Conservation (phyloP, 345 rosid genomes). For the Salix arbutifolia region DNA sequence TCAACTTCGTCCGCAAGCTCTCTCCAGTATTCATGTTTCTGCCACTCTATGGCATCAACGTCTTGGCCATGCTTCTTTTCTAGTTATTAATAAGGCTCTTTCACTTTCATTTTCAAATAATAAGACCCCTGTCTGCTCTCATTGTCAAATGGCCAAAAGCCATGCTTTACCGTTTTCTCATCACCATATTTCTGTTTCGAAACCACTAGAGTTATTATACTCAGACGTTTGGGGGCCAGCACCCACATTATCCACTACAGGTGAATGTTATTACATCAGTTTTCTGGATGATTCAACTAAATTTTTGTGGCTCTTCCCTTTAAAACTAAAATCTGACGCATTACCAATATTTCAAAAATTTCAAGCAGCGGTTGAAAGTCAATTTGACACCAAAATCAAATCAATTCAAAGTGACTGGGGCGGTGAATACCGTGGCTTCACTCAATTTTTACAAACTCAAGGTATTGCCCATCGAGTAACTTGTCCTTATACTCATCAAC, state of each 20-base stretch:
- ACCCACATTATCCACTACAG: background rate
- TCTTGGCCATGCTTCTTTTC: background rate
- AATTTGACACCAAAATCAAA: too few species aligned
- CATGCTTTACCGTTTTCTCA: background rate
- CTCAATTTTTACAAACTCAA: too few species aligned
- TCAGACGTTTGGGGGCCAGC: background rate
- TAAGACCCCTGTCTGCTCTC: background rate
- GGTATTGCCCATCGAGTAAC: background rate
- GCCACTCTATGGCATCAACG: background rate
- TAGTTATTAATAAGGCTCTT: background rate
- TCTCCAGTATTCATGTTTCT: rapidly evolving
- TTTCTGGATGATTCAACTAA: background rate
- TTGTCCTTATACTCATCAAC: too few species aligned
- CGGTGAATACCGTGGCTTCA: background rate
- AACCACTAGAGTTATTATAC: background rate
- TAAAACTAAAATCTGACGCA: too few species aligned
- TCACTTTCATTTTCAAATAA: background rate
- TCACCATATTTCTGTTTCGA: background rate
- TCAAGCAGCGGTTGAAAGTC: background rate
- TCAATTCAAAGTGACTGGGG: background rate
- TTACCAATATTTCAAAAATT: too few species aligned
- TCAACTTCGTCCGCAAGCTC: background rate
- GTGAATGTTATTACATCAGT: background rate
- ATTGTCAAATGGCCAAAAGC: background rate
- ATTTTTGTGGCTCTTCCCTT: background rate